Base-by-base conservation (phyloP, 352 stramenopile genomes). In the Pythium apleroticum region DNA sequence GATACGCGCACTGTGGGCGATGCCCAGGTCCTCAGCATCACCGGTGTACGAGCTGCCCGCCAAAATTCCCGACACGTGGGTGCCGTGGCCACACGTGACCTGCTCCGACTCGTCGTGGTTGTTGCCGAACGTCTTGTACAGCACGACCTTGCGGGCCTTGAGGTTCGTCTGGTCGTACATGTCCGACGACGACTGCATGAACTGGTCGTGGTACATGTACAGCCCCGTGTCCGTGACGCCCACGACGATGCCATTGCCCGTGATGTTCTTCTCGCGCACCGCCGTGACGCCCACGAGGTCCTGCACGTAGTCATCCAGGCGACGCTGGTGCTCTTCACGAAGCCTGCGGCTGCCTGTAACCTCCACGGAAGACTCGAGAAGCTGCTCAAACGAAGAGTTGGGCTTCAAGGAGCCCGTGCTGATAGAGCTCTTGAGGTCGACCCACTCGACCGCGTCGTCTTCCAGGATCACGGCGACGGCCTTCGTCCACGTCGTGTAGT, bases 1-100 rank as follows among this genome's bases (percentile, higher is more conserved):
- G 53, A 96, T 85, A 28, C 88, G 85, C 0, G 90, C 84, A 30
- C 77, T 86, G 11, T 82, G 87, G 10, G 89, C 90, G 43, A 91
- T 92, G 24, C 89, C 89, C 10, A 90, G 56, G 50, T 90, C 72
- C 17, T 52, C 62, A 28, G 75, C 62, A 28, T 65, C 61, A 19
- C 62, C 45, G 24, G 69, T 82, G 39, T 74, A 75, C 12, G 81
- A 87, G 45, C 74, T 90, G 10, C 90, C 90, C 0, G 80, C 84
- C 3, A 93, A 61, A 22, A 95, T 89, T 1, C 89, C 90, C 0
- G 81, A 85, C 11, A 97, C 89, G 70, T 97, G 90, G 2, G 90
- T 97, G 11, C 90, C 90, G 65, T 97, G 90, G 25, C 88, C 90
- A 43, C 84, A 93, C 37, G 74, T 80, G 10, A 86, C 58, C 11